Evolutionary conservation across 1,284 basidiomycete species (phyloP), one percentile per base, ranked within the genome.

Genomic region (Melampsora larici-populina): DNA sequence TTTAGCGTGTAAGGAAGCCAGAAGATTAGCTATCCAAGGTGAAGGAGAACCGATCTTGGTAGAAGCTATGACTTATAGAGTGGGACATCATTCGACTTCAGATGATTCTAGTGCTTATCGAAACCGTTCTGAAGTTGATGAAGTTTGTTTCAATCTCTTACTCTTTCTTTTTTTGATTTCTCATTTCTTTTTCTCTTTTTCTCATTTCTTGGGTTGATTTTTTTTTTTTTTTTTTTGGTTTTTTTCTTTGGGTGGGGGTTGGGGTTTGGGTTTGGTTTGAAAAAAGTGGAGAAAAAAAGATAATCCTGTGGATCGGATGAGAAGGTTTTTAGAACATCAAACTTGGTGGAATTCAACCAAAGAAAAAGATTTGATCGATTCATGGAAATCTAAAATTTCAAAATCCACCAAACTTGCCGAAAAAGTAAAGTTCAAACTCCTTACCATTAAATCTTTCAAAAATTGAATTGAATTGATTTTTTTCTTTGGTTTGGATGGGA

Each of bases 41-140:
- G 79, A 79, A 55, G 90, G 91, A 46, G 88, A 92, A 58, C 92
- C 91, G 8, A 92, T 97, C 0, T 86, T 97, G 46, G 88, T 97
- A 74, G 94, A 97, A 85, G 92, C 92, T 6, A 94, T 96, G 92
- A 91, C 90, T 1, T 96, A 96, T 83, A 89, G 93, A 88, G 90
- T 97, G 4, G 92, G 94, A n/a, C 94, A 97, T 83, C 94, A 97
- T 84, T 94, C 92, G 18, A 97, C 94, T 0, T 94, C 92, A 15
- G 94, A 97, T 83, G 94, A 97, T 84, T 94, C 92, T 21, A 93
- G 91, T 81, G 93, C 93, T 33, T 97, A 97, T 84, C 89, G 93
- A 51, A 87, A 91, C 0, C 88, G 90, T 13, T 88, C 91, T 78
- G 93, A 94, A 82, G 93, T 95, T 29, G 91, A 94, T 83, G 90